Percentiles rank a stretch among this genome's conserved stretches.
These are phyloP conservation scores for Ogataea nakhonphanomensis DNA, from an alignment of 805 yeast genomes.

Conservation along the genomic window DNA sequence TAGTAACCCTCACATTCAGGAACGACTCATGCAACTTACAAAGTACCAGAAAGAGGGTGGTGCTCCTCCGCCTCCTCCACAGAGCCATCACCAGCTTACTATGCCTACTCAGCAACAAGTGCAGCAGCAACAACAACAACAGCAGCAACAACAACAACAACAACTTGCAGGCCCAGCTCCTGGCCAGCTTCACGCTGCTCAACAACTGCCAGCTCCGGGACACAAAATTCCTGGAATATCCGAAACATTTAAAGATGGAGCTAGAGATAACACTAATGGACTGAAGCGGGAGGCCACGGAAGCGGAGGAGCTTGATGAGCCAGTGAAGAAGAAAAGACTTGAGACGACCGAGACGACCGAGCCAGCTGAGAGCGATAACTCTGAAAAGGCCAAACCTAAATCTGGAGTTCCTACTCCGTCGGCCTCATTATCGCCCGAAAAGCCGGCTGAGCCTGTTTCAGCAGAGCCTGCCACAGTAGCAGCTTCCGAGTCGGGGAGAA, in stretches of 20 bases:
- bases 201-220: constrained; percentile 22
- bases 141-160: constrained; percentile 32
- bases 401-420: too few relatives aligned
- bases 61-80: constrained; percentile 50
- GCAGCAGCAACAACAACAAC: constrained; percentile 35
- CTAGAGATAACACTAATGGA: constrained; percentile 1
- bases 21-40: constrained; percentile 81
- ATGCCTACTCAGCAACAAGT: constrained; percentile 38
- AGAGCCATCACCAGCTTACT: constrained; percentile 53
- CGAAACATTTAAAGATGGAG: background rate
- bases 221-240: background rate
- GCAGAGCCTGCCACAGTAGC: background rate
- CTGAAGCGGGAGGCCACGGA: constrained; percentile 7
- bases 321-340: constrained; percentile 14
- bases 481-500: constrained; percentile 1
- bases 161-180: constrained; percentile 29
- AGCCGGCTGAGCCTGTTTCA: background rate
- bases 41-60: constrained; percentile 69
- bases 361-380: background rate
- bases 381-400: too few relatives aligned
- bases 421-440: background rate
- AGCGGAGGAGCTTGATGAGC: constrained; percentile 2
- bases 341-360: constrained; percentile 1
- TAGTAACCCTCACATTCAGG: constrained; percentile 88
- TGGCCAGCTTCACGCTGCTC: constrained; percentile 29